phyloP scores from a whole-genome alignment of 768 basidiomycete genomes.

The Trametes sanguinea region DNA sequence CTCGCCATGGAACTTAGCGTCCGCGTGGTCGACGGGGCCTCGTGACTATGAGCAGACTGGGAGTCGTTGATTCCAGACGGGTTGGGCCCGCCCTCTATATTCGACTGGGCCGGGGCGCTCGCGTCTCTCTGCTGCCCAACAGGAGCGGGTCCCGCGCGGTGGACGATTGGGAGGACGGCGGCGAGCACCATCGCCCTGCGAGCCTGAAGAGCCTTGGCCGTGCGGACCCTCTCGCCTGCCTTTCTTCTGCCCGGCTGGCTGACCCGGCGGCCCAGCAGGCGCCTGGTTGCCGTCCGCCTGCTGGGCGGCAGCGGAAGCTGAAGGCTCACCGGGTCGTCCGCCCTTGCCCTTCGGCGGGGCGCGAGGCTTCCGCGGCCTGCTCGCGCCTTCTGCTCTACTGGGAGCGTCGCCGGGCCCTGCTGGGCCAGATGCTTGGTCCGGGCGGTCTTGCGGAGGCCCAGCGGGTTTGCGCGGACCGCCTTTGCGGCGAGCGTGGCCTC shows the following conservation, averaged over 20 bases:
- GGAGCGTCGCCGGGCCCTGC: background rate
- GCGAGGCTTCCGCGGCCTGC: conserved; percentile 23
- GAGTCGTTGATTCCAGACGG: background rate
- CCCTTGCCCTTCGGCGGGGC: background rate
- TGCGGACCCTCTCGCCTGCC: background rate
- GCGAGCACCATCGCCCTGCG: background rate
- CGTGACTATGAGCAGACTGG: background rate
- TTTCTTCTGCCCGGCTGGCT: background rate
- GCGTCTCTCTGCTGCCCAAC: background rate
- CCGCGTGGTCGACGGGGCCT: conserved; percentile 10
- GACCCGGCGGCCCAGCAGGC: background rate
- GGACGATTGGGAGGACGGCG: background rate
- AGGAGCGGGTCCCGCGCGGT: background rate
- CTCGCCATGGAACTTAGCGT: conserved; percentile 17
- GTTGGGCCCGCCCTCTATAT: too few species aligned
- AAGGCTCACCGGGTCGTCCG: conserved; percentile 14
- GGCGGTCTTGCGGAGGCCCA: background rate
- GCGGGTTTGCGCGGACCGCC: background rate
- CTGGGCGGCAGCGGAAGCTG: background rate
- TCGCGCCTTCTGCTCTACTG: conserved; percentile 11
- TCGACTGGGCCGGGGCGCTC: too few species aligned
- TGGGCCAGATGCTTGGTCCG: background rate
- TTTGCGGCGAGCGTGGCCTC: background rate
- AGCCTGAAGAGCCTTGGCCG: background rate
- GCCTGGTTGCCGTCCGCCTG: background rate